Base-by-base conservation (phyloP, 2,329 filamentous ascomycete species). In the Trichoderma citrinoviride region DNA sequence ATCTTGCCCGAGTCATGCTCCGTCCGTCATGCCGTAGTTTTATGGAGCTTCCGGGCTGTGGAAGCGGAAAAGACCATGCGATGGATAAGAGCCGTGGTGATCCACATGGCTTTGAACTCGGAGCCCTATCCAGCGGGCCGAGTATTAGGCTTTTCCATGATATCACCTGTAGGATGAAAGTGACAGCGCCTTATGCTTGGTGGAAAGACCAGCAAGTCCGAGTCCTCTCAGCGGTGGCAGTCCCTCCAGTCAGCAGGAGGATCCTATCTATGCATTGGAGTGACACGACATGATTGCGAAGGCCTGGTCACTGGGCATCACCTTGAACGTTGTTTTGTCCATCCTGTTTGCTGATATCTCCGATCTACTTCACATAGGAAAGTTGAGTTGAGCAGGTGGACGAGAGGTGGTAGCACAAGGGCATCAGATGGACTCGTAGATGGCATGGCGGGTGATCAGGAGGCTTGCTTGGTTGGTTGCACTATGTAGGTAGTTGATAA, bases 1-100 rank as follows among this genome's bases (percentile, higher is more conserved):
- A 62, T 62, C 58, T 62, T 21, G 19, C 53, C 37, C 49, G 49
- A 54, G 40, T 62, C 58, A 62, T 41, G 58, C 40, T 54, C 58
- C 58, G 49, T 54, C 58, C 58, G 49, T 50, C 49, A 41, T 40
- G 37, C 58, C 49, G 49, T 62, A 40, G 27, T 53, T 25, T 46
- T 54, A 62, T 62, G 49, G 58, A 21, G 58, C 29, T 37, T 12
- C 44, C 58, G 49, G 49, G 19, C 53, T 54, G 47, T 53, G 58
- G 58, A 37, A 54, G 46, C 49, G 47, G 49, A 54, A 33, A 46
- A 17, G 10, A 62, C 19, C 23, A 37, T 27, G 56, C 44, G 7
- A 57, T 60, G 56, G 29, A 46, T 49, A 49, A 49, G 19, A 41
- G 33, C 56, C 56, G 56, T 60, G 56, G 15, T 60, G 56, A 50